A percentile compares a stretch with the other conserved stretches of the same genome.
These are phyloP conservation scores for Gossypium ekmanianum DNA, from an alignment of 345 rosid species.

Conservation along the genomic window DNA sequence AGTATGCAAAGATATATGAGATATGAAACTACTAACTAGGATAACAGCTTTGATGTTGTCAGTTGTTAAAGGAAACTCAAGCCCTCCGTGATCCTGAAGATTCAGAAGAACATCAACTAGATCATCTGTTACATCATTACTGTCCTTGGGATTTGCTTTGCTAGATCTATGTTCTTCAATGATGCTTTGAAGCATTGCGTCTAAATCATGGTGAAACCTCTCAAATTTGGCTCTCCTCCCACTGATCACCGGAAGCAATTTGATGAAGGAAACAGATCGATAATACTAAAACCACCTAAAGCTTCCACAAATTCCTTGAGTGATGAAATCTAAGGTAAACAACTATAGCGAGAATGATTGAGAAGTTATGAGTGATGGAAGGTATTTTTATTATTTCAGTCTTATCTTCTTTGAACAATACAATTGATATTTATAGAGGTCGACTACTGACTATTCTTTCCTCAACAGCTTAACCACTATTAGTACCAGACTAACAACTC, in stretches of 20 bases:
- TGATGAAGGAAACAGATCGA: background rate
- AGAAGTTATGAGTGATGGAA: too few species aligned
- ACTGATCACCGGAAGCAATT: background rate
- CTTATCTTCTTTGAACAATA: too few species aligned
- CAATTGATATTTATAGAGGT: too few species aligned
- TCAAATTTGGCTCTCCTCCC: background rate
- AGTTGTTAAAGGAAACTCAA: constrained; percentile 17
- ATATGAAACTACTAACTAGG: constrained; percentile 14
- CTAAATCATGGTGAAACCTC: background rate
- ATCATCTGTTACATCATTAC: background rate
- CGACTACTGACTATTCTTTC: too few species aligned
- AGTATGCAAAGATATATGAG: too few species aligned
- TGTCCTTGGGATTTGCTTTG: background rate
- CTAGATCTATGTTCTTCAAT: background rate
- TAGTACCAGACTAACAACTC: too few species aligned
- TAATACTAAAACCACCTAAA: background rate
- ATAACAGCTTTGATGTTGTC: constrained; percentile 28
- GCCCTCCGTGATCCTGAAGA: constrained; percentile 4
- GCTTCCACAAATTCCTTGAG: background rate
- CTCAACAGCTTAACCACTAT: too few species aligned
- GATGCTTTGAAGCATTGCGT: background rate
- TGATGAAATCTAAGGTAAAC: too few species aligned
- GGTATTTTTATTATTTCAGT: too few species aligned
- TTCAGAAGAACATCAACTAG: background rate
- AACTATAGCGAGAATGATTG: too few species aligned